These are phyloP conservation scores for Parascedosporium putredinis DNA, from an alignment of 2,329 filamentous ascomycete genomes.

Conservation along the genomic window DNA sequence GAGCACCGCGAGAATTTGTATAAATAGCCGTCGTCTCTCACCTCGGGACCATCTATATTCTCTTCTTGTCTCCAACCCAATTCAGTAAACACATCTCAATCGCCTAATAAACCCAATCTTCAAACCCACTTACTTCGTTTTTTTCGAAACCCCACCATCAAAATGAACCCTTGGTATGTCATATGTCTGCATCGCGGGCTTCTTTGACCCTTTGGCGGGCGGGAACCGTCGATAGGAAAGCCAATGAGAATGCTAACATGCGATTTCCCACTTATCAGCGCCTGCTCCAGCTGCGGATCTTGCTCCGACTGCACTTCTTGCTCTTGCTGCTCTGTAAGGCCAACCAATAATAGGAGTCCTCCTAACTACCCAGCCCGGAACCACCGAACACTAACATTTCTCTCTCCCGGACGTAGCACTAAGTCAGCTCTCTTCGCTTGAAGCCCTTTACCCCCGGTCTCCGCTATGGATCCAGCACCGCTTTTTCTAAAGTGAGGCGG, in stretches of 20 bases:
- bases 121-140: too few relatives aligned
- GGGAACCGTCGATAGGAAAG: too few relatives aligned
- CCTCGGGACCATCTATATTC: neutral
- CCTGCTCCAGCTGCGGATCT: slow-evolving; percentile 5
- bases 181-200: neutral
- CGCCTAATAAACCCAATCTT: too few relatives aligned
- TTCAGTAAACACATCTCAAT: neutral
- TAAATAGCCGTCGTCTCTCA: neutral
- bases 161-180: slow-evolving; percentile 6
- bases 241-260: too few relatives aligned
- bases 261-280: neutral
- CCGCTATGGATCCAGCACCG: neutral
- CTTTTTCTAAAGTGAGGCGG: neutral
- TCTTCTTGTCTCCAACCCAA: neutral
- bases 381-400: too few relatives aligned
- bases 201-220: too few relatives aligned
- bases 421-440: neutral
- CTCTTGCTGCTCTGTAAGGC: slow-evolving; percentile 6
- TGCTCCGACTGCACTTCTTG: slow-evolving; percentile 5
- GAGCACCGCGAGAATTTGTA: slow-evolving; percentile 1
- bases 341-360: too few relatives aligned
- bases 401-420: neutral
- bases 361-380: neutral
- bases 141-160: slow-evolving; percentile 3
- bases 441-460: neutral